Evolutionary conservation across 306 rosid genomes (phyloP), one percentile per base, ranked within the genome.

Genomic region (Vicia faba): DNA sequence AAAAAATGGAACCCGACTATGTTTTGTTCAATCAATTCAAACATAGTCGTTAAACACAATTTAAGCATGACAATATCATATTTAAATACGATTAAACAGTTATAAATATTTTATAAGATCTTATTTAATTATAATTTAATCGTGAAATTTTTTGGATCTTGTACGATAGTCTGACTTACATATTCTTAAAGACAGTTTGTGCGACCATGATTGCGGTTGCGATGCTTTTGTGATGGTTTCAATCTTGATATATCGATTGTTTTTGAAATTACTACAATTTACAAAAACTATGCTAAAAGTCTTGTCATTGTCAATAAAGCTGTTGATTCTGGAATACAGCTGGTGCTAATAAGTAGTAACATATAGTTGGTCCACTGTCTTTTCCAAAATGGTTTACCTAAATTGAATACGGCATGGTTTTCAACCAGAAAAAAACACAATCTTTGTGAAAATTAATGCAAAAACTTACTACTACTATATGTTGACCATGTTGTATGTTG

Each of bases 321-420:
- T 69, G 33, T 33, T 61, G 50, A 46, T 31, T 20, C 44, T 64
- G 57, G 74, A 49, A 26, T 14, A 72, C 81, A 76, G 79, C 79
- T 72, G 78, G 72, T 51, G 28, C 61, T 41, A 36, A 14, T 69
- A 33, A 33, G 38, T 33, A 33, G 38, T 7, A 56, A 46, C 55
- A 29, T 60, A 62, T 64, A 61, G 49, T 26, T 68, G 79, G 81
- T 72, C 79, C 79, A 57, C 57, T 68, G 57, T 51, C 59, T 58
- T 72, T 56, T 45, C 72, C 35, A 20, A 11, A 58, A 33, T 45
- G 80, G 58, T 69, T 48, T 9, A 79, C 71, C 80, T 35, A 66
- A 56, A 72, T 20, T 49, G 4, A 54, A 57, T 58, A 58, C 19
- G 39, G n/a, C 36, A 48, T 36, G 45, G 69, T 54, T 62, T 61